Evolutionary conservation across 495 filamentous ascomycete genomes (phyloP), one percentile per base, ranked within the genome.

Genomic region (Neurospora intermedia): DNA sequence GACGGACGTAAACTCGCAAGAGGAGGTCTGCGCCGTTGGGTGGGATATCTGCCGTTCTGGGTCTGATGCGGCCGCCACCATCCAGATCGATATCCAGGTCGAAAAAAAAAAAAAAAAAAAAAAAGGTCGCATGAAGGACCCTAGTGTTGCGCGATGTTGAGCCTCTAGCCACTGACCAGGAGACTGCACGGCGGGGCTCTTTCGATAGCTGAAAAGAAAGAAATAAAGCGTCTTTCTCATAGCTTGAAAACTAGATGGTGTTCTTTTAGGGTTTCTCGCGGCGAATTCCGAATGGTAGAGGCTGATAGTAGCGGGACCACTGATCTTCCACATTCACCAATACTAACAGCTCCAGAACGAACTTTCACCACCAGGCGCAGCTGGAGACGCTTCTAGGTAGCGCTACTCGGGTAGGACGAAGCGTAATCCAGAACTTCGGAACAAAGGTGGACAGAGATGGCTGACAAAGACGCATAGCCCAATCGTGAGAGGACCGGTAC

Each of bases 21-120:
- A 74, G 77, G 11, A 75, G 69, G 16, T 35, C 45, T 71, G 27
- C n/a, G 72, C 70, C 69, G 77, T 79, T 78, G 76, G 79, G 78
- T 78, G 77, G 75, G 31, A 76, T 78, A 69, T 69, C 31, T 38
- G 45, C 46, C 45, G 75, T 72, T 70, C 59, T 75, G 73, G 54
- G 74, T 74, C 74, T 70, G 72, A 71, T 73, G 69, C 35, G 27
- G 46, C 54, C 66, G 73, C 70, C 70, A 39, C 70, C 72, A 43
- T 73, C 62, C 72, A 78, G 76, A 79, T 79, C 75, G 72, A 79
- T 75, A 66, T 66, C 54, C 27, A 18, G 54, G 27, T 31, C 54
- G 15, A 27, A 18, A 66, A 11, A 59, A 35, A 27, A 7, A 35
- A 18, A 35, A 62, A 27, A 27, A 35, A 7, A 35, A 18, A 35